Conservation (phyloP, 495 filamentous ascomycete genomes). For the Aspergillus diversus region DNA sequence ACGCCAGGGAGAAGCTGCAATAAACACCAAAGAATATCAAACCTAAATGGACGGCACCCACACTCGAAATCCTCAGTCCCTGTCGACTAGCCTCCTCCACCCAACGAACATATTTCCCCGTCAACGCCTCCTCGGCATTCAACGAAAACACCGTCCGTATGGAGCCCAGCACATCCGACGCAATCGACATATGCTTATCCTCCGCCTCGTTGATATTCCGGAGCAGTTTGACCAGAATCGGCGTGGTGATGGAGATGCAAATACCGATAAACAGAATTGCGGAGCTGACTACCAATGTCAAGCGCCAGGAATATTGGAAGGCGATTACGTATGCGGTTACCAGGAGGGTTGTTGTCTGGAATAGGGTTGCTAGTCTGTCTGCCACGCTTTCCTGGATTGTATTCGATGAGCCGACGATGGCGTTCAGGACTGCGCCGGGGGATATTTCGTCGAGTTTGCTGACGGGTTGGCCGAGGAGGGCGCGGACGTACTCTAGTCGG, state of each 20-base stretch:
- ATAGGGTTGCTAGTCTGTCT: slow-evolving; percentile 53
- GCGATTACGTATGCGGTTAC: slow-evolving; percentile 55
- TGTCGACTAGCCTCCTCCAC: slow-evolving; percentile 60
- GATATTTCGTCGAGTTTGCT: slow-evolving; percentile 38
- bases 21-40: slow-evolving; percentile 47
- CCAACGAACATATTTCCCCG: slow-evolving; percentile 48
- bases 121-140: slow-evolving; percentile 44
- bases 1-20: slow-evolving; percentile 53
- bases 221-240: slow-evolving; percentile 49
- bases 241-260: slow-evolving; percentile 24
- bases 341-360: slow-evolving; percentile 52
- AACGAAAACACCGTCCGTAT: slow-evolving; percentile 59
- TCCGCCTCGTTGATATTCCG: slow-evolving; percentile 30
- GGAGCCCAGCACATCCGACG: slow-evolving; percentile 51
- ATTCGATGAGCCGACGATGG: slow-evolving; percentile 66
- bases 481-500: slow-evolving; percentile 36
- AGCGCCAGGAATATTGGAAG: slow-evolving; percentile 52
- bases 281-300: slow-evolving; percentile 48
- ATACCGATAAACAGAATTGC: slow-evolving; percentile 46
- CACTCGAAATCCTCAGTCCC: slow-evolving; percentile 41
- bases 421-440: slow-evolving; percentile 47
- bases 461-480: slow-evolving; percentile 37
- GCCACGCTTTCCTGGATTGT: slow-evolving; percentile 69
- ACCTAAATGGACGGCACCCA: slow-evolving; percentile 35
- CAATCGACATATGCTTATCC: slow-evolving; percentile 43